Evolutionary conservation across 805 yeast species (phyloP), one percentile per base, ranked within the genome.

Genomic region (Saccharomycopsis amapae): DNA sequence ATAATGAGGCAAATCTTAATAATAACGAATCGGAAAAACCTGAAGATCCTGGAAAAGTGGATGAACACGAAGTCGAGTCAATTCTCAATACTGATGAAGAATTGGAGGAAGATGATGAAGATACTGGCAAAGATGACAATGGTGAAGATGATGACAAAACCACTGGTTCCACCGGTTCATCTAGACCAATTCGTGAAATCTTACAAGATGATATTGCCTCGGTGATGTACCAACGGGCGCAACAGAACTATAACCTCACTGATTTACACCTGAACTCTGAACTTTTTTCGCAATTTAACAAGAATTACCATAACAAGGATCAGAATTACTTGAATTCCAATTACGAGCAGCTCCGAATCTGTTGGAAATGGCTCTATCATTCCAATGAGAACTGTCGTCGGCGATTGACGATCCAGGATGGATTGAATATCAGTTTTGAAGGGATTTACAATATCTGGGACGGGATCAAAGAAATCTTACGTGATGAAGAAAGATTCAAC

Each of bases 371-470:
- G 97, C 64, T 90, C 26, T 75, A 78, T 1, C 75, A 85, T 42
- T 86, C 94, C 0, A 73, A 76, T 44, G 76, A 75, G 35, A 50
- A 46, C 22, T 44, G 48, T 26, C 71, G 85, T 1, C 78, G 78
- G 3, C 72, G 72, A 17, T 67, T 81, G 1, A 81, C 85, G 83
- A 67, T 76, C 2, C 72, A 82, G 4, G 79, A 78, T 20, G 80
- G 76, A 15, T 65, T 86, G 32, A 96, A 90, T 58, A 69, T 90
- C 26, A 89, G 95, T 1, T 88, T 76, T 59, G 81, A 84, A 53
- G 98, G 98, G 5, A 94, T 90, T 2, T 62, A 79, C 23, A 95
- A 95, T 7, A 78, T 90, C 30, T 90, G 97, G 98, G 79, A 79
- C 55, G 89, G 89, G 25, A 71, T 73, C 15, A 74, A 71, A 3